phyloP scores from a whole-genome alignment of 495 filamentous ascomycete species.

The Aspergillus carlsbadensis region DNA sequence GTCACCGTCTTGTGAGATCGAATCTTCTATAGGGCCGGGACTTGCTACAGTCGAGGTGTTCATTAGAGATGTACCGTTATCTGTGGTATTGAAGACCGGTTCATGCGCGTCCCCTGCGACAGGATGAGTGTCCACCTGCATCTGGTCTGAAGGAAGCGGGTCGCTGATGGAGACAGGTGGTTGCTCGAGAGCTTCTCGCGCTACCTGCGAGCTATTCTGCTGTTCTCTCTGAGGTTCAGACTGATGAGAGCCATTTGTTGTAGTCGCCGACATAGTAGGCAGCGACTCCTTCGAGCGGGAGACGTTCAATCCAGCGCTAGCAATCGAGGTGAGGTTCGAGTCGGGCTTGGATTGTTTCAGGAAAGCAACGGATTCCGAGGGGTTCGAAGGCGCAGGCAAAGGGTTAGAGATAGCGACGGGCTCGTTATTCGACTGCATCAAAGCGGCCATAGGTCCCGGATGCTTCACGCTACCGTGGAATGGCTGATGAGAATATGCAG shows the following conservation, averaged over 20 bases:
- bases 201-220: slow-evolving; percentile 43
- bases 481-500: slow-evolving; percentile 54
- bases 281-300: slow-evolving; percentile 37
- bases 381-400: slow-evolving; percentile 26
- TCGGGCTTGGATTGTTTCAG: slow-evolving; percentile 44
- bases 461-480: slow-evolving; percentile 35
- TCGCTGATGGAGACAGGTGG: slow-evolving; percentile 28
- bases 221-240: slow-evolving; percentile 39
- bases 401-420: slow-evolving; percentile 42
- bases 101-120: slow-evolving; percentile 27
- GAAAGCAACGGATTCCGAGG: slow-evolving; percentile 33
- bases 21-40: slow-evolving; percentile 47
- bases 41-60: slow-evolving; percentile 47
- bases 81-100: slow-evolving; percentile 30
- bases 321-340: slow-evolving; percentile 44
- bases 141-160: slow-evolving; percentile 38
- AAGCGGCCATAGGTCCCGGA: slow-evolving; percentile 46
- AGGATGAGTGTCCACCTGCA: slow-evolving; percentile 45
- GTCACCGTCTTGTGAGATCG: slow-evolving; percentile 43
- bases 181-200: slow-evolving; percentile 44
- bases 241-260: slow-evolving; percentile 30
- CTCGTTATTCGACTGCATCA: slow-evolving; percentile 49
- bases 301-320: slow-evolving; percentile 46
- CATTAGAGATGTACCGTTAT: slow-evolving; percentile 35
- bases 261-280: slow-evolving; percentile 33